Evolutionary conservation across 345 rosid genomes (phyloP).

Genomic region (Mangifera indica): DNA sequence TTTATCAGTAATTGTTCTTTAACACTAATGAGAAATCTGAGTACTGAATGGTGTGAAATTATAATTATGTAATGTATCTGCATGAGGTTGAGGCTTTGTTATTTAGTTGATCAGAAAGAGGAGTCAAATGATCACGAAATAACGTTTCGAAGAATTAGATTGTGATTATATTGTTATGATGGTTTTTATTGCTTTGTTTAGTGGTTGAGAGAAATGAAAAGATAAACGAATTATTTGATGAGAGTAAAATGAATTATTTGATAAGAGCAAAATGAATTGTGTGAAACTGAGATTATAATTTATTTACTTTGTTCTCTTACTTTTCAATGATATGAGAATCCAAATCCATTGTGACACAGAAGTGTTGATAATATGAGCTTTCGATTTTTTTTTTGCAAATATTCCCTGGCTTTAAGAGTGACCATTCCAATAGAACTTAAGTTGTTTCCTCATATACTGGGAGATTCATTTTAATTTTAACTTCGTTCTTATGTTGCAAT

Average conservation of each 20-base stretch:
- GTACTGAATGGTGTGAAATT: too few species aligned
- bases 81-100: background rate
- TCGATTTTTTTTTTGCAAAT: background rate
- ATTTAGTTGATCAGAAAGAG: constrained; percentile 5
- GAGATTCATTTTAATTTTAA: background rate
- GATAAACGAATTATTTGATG: background rate
- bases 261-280: background rate
- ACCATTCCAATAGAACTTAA: background rate
- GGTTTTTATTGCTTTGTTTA: background rate
- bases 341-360: background rate
- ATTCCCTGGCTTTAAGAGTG: background rate
- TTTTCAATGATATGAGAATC: background rate
- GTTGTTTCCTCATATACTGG: background rate
- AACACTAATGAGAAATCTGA: too few species aligned
- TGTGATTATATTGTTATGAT: background rate
- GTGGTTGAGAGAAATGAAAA: background rate
- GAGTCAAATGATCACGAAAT: background rate
- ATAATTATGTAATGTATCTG: background rate
- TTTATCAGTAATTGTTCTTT: background rate
- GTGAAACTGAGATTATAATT: background rate
- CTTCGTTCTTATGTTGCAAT: background rate
- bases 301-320: background rate
- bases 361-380: background rate
- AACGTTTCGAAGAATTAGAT: background rate
- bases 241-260: too few species aligned